Evolutionary conservation across 163 green algal species (phyloP).

Genomic region (Scenedesmus sp.): DNA sequence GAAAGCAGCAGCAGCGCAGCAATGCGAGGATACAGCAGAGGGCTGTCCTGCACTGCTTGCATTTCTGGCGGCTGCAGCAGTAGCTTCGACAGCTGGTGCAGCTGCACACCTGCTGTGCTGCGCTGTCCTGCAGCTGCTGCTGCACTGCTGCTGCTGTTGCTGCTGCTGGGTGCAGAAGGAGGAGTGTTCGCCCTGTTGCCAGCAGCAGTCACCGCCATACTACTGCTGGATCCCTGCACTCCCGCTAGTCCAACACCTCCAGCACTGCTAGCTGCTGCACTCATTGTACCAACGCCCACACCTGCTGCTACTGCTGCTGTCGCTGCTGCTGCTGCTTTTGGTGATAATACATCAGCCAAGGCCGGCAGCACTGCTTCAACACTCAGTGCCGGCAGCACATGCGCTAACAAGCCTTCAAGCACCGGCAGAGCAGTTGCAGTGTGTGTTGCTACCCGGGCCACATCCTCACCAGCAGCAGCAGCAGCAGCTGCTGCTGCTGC

Average conservation of each 20-base stretch:
- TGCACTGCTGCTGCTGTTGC: slow-evolving; percentile 21
- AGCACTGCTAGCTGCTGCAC: neutral
- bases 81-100: slow-evolving; percentile 26
- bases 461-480: neutral
- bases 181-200: neutral
- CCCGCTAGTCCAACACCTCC: too few relatives aligned
- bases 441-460: neutral
- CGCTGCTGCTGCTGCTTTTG: slow-evolving; percentile 10
- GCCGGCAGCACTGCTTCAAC: slow-evolving; percentile 8
- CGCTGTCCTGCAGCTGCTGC: neutral
- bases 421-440: neutral
- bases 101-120: neutral
- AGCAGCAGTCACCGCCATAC: neutral
- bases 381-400: slow-evolving; percentile 16
- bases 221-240: slow-evolving; percentile 15
- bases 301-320: neutral
- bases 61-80: slow-evolving; percentile 31
- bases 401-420: slow-evolving; percentile 10
- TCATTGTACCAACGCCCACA: neutral
- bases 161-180: neutral
- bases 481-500: neutral
- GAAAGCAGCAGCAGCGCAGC: neutral
- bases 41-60: neutral
- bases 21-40: slow-evolving; percentile 29
- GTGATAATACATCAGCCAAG: neutral